Conservation (phyloP, 2,329 filamentous ascomycete species). For the Xylaria sp. region DNA sequence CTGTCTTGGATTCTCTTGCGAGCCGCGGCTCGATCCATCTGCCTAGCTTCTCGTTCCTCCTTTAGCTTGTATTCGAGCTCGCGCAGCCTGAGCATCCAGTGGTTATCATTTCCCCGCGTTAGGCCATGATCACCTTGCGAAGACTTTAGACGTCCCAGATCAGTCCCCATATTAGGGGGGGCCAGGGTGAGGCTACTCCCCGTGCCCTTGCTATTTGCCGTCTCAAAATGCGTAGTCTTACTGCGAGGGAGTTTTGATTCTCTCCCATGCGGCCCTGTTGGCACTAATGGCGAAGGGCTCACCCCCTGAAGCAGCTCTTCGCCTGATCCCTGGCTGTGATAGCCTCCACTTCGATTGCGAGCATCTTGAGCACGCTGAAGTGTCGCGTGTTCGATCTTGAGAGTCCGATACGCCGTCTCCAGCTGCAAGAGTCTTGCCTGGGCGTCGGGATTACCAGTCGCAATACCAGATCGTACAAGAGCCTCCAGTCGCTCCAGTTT, state of each 20-base stretch:
- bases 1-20: slow-evolving; percentile 64
- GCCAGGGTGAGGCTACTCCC: slow-evolving; percentile 37
- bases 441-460: slow-evolving; percentile 52
- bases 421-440: slow-evolving; percentile 57
- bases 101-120: slow-evolving; percentile 60
- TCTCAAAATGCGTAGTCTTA: slow-evolving; percentile 47
- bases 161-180: slow-evolving; percentile 33
- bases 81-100: slow-evolving; percentile 83
- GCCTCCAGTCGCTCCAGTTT: slow-evolving; percentile 87
- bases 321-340: slow-evolving; percentile 43
- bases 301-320: slow-evolving; percentile 45
- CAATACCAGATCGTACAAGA: slow-evolving; percentile 70
- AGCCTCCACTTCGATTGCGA: slow-evolving; percentile 49
- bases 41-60: slow-evolving; percentile 82
- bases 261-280: slow-evolving; percentile 53
- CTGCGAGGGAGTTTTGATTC: slow-evolving; percentile 41
- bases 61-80: slow-evolving; percentile 90
- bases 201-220: slow-evolving; percentile 34
- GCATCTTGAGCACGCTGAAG: slow-evolving; percentile 68
- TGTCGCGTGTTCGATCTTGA: slow-evolving; percentile 72
- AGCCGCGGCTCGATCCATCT: slow-evolving; percentile 84
- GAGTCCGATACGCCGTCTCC: slow-evolving; percentile 65
- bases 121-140: slow-evolving; percentile 29
- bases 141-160: slow-evolving; percentile 34
- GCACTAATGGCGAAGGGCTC: slow-evolving; percentile 60